Evolutionary conservation across 768 basidiomycete species (phyloP), one percentile per base, ranked within the genome.

Genomic region (Polyporus arcularius): DNA sequence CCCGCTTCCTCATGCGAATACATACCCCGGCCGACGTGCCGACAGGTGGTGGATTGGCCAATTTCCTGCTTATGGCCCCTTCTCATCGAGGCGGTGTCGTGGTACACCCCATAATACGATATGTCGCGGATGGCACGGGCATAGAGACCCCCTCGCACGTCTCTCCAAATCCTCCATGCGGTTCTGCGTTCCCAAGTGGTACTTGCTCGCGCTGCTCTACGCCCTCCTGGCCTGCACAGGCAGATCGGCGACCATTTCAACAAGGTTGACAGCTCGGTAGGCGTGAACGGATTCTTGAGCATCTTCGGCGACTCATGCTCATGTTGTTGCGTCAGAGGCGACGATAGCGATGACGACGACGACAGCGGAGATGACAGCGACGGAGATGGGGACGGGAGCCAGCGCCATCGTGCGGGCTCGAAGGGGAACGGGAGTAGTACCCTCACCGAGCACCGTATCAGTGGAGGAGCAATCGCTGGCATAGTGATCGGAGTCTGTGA

Each of bases 401-500:
- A 28, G n/a, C 59, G 62, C 16, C 60, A 57, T 18, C 55, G 26
- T 28, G 31, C 42, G 8, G 55, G 45, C 43, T 38, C 43, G 26
- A 42, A 16, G 12, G 31, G 49, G 4, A 15, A 30, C 31, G 49
- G 46, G 43, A 30, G 26, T 48, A 21, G 14, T 9, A 48, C 18
- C 8, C n/a, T 40, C 52, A 35, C 53, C 9, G 48, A 31, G 21
- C 48, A 46, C 18, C 40, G 57, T 2, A 15, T 68, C 1, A 60
- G 53, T 46, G 60, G 51, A 42, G 67, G 65, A 32, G 64, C 63
- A 3, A 58, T 72, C 6, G 68, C 68, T 40, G 73, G 72, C 4
- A 67, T 74, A 7, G 68, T 68, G 4, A 60, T 74, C 31, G 70
- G 67, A 2, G 58, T 65, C 31, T 26, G 73, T 72, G 54, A 58